Conservation (phyloP, 2,329 filamentous ascomycete species). For the Bipolaris oryzae region DNA sequence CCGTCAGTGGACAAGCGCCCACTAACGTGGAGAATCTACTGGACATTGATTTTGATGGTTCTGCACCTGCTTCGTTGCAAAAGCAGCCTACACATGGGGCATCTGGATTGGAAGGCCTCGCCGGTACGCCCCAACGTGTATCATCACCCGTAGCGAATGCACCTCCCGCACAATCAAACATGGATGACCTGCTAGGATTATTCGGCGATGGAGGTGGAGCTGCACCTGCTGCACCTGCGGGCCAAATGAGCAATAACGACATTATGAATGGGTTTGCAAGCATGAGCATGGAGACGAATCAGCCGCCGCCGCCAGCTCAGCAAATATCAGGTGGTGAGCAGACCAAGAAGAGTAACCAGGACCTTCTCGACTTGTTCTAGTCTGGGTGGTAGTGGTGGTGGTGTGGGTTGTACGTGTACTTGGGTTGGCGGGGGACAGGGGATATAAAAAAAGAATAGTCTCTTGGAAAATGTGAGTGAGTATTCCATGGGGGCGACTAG, state of each 20-base stretch:
- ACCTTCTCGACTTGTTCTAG: slow-evolving; percentile 62
- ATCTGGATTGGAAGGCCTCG: slow-evolving; percentile 60
- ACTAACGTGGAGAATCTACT: slow-evolving; percentile 92
- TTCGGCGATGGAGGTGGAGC: slow-evolving; percentile 56
- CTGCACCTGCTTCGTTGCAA: slow-evolving; percentile 85
- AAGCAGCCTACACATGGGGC: slow-evolving; percentile 60
- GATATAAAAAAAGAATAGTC: not conserved
- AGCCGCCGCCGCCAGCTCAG: slow-evolving; percentile 68
- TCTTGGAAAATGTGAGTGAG: no score
- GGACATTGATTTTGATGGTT: slow-evolving; percentile 95
- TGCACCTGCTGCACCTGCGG: slow-evolving; percentile 39
- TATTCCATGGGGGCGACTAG: no score
- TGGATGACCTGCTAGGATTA: slow-evolving; percentile 82
- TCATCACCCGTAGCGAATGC: slow-evolving; percentile 64
- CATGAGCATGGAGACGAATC: slow-evolving; percentile 72
- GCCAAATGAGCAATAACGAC: slow-evolving; percentile 54
- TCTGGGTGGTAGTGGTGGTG: slow-evolving; percentile 1
- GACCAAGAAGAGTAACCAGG: slow-evolving; percentile 63
- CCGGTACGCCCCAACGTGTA: slow-evolving; percentile 71
- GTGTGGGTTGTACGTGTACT: not conserved
- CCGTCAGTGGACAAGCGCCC: slow-evolving; percentile 62
- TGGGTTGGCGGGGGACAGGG: not conserved
- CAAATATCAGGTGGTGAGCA: slow-evolving; percentile 59
- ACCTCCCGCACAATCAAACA: slow-evolving; percentile 59
- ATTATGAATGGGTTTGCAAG: slow-evolving; percentile 84